A percentile compares a stretch with the other conserved stretches of the same genome.
Evolutionary conservation across 2,329 filamentous ascomycete genomes (phyloP).

Genomic region (Waltergamsia citrina): DNA sequence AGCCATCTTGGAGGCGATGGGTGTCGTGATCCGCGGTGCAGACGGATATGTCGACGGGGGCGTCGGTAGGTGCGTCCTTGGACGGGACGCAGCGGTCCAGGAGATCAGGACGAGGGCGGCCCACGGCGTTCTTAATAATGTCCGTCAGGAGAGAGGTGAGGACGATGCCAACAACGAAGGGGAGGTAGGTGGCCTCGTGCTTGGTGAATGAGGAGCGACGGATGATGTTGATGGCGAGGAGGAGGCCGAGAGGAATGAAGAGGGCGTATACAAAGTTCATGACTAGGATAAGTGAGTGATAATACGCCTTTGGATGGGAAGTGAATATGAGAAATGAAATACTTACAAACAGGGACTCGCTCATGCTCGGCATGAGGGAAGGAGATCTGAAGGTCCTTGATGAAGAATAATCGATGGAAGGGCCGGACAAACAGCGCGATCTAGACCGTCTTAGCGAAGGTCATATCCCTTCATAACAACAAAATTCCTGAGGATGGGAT

Average conservation of each 20-base stretch:
- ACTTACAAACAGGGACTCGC: slow-evolving; percentile 68
- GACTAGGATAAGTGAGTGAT: slow-evolving; percentile 21
- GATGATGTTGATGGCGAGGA: slow-evolving; percentile 54
- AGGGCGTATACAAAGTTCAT: slow-evolving; percentile 76
- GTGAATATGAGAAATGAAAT: not conserved
- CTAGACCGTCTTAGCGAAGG: slow-evolving; percentile 11
- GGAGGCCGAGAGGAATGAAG: slow-evolving; percentile 56
- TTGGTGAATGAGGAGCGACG: slow-evolving; percentile 62
- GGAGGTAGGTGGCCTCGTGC: slow-evolving; percentile 75
- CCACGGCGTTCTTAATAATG: slow-evolving; percentile 80
- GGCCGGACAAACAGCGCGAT: slow-evolving; percentile 49
- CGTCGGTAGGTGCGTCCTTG: slow-evolving; percentile 32
- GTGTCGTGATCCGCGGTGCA: slow-evolving; percentile 63
- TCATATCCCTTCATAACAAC: not conserved
- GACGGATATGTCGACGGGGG: slow-evolving; percentile 54
- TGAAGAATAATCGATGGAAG: slow-evolving; percentile 89
- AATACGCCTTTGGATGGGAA: not conserved
- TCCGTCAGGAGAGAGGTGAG: slow-evolving; percentile 81
- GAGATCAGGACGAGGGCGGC: slow-evolving; percentile 56
- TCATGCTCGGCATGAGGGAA: slow-evolving; percentile 81
- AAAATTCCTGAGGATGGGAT: not conserved
- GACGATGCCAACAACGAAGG: slow-evolving; percentile 67
- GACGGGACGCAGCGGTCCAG: slow-evolving; percentile 71
- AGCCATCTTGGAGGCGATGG: slow-evolving; percentile 69
- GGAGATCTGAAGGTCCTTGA: slow-evolving; percentile 75